These are phyloP conservation scores for Sextonia rubra DNA, from an alignment of 164 flowering plant genomes.

Conservation along the genomic window DNA sequence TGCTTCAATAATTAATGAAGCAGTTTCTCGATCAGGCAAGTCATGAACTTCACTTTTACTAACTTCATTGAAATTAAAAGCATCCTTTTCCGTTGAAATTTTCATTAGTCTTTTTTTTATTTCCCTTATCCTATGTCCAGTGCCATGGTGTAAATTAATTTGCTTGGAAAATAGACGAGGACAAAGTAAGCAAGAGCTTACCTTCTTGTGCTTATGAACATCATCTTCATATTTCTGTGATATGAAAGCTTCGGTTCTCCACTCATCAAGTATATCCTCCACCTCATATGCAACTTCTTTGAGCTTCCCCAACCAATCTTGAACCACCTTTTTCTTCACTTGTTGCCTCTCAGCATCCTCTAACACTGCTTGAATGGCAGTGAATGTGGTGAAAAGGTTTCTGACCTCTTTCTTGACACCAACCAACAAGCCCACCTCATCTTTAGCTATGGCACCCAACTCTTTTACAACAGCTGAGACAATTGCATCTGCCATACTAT, in stretches of 20 bases:
- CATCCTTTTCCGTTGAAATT: slow-evolving; percentile 2
- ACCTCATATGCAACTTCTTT: neutral
- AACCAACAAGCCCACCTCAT: neutral
- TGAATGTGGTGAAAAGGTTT: neutral
- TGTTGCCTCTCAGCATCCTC: neutral
- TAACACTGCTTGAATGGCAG: neutral
- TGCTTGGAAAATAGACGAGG: neutral
- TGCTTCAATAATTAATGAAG: neutral
- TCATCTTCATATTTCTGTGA: neutral
- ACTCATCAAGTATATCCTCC: slow-evolving; percentile 2
- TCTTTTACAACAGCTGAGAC: neutral
- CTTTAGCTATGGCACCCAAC: neutral
- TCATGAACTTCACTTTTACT: neutral
- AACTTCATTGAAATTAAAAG: neutral
- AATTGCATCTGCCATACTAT: slow-evolving; percentile 2
- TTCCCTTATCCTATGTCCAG: slow-evolving; percentile 5
- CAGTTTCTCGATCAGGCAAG: neutral
- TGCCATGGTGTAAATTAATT: neutral
- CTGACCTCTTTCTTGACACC: neutral
- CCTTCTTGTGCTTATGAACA: neutral
- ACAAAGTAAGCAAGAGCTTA: neutral
- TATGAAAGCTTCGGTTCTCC: neutral
- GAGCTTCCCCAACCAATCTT: slow-evolving; percentile 2
- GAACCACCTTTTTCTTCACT: neutral
- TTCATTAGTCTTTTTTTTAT: neutral